Percentiles rank a stretch among this genome's conserved stretches.
Conservation (phyloP, 2,329 filamentous ascomycete species). For the Colletotrichum paranaense region DNA sequence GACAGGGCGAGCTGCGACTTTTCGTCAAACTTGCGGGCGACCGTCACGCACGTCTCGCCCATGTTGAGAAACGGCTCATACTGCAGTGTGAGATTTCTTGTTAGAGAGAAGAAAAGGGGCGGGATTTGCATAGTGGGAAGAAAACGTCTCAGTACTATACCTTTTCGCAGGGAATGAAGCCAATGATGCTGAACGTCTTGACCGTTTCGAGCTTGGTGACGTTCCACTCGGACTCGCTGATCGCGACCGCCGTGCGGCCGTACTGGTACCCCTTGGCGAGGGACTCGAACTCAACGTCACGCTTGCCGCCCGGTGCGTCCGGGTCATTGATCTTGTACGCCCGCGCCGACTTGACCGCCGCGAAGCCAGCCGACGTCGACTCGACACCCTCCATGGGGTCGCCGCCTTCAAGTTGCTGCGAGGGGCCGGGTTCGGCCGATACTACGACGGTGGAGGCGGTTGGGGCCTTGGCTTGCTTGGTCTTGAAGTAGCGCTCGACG, state of each 20-base stretch:
- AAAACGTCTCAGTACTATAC: conserved; percentile 52
- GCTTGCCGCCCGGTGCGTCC: conserved; percentile 79
- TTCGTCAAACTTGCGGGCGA: conserved; percentile 82
- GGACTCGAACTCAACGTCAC: conserved; percentile 82
- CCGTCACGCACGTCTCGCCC: conserved; percentile 81
- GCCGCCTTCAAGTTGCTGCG: conserved; percentile 59
- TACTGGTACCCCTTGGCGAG: conserved; percentile 96
- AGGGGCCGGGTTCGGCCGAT: conserved; percentile 57
- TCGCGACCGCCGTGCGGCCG: conserved; percentile 89
- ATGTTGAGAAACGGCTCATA: conserved; percentile 89
- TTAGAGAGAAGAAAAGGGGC: background rate
- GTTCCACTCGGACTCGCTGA: conserved; percentile 86
- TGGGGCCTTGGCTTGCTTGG: conserved; percentile 78
- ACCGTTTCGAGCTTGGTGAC: conserved; percentile 87
- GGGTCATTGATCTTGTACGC: conserved; percentile 85
- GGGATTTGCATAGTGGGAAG: background rate
- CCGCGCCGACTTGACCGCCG: conserved; percentile 79
- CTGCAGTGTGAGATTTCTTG: conserved; percentile 59
- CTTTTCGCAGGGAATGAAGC: conserved; percentile 81
- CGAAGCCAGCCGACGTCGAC: conserved; percentile 59
- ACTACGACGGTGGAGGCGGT: conserved; percentile 82
- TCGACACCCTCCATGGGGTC: conserved; percentile 63
- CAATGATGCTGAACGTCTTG: conserved; percentile 83
- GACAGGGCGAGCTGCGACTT: conserved; percentile 87
- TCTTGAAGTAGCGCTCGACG: conserved; percentile 91